Evolutionary conservation across 2,329 filamentous ascomycete genomes (phyloP), one percentile per base, ranked within the genome.

Genomic region (Penicillium sp.): DNA sequence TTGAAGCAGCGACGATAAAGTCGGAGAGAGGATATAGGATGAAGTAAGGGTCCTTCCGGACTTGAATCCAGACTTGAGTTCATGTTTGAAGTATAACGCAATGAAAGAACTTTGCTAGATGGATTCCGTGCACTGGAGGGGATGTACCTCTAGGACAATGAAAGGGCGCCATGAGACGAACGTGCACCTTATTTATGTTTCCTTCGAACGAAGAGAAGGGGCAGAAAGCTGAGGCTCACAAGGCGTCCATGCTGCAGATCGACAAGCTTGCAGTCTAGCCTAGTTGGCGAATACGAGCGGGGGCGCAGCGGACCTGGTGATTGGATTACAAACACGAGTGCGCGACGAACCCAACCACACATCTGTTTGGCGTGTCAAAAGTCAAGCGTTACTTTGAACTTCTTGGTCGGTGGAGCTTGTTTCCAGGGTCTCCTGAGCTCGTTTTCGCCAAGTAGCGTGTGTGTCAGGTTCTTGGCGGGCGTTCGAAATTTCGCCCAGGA

Each of bases 1-100:
- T 59, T 59, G 15, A 50, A 49, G 26, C 53, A 58, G 38, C 61
- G 61, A 3, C 50, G 55, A 38, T 63, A 63, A 4, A 63, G 52
- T 3, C 21, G n/a, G 11, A 63, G 56, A 5, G 61, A 46, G 7
- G 52, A 30, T 9, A 23, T 58, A 5, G 50, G 51, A 5, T 41
- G n/a, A 3, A 41, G 35, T 11, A 5, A 19, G n/a, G 13, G 26
- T 4, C 3, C 45, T 8, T 13, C 29, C 31, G n/a, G 8, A 21
- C 13, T 46, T 5, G 17, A 2, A 31, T n/a, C 13, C 2, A 7
- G 5, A 8, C 17, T 15, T n/a, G 23, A 3, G 7, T 31, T 26
- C 52, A 55, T 55, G n/a, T n/a, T 55, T 13, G 23, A 5, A 13
- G 23, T n/a, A 9, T 38, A 13, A 15, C 9, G 11, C 35, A 41